Percentiles rank a stretch among this genome's conserved stretches.
These are phyloP conservation scores for Colletotrichum tabaci DNA, from an alignment of 2,329 filamentous ascomycete genomes.

Conservation along the genomic window DNA sequence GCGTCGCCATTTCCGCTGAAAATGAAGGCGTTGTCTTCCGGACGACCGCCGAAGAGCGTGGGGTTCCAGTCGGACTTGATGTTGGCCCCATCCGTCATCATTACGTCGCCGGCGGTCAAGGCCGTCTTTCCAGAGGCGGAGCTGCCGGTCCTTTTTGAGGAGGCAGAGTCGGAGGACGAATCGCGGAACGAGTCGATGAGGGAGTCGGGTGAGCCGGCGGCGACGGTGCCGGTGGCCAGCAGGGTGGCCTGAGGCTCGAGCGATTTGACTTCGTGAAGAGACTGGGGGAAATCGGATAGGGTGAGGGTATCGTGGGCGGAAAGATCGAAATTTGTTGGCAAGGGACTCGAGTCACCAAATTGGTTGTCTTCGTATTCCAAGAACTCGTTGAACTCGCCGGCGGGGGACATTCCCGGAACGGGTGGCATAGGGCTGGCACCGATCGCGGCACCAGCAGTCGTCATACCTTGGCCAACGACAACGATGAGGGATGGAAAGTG, in stretches of 20 bases:
- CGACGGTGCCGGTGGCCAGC: conserved; percentile 46
- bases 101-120: conserved; percentile 57
- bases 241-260: conserved; percentile 42
- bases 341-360: conserved; percentile 50
- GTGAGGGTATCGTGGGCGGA: conserved; percentile 55
- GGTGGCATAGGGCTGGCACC: conserved; percentile 57
- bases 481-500: conserved; percentile 23
- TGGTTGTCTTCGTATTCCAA: conserved; percentile 57
- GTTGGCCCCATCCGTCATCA: conserved; percentile 60
- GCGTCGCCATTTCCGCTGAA: conserved; percentile 50
- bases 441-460: conserved; percentile 45
- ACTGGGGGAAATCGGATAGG: conserved; percentile 50
- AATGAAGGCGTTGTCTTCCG: conserved; percentile 55
- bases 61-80: conserved; percentile 60
- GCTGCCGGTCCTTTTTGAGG: conserved; percentile 63
- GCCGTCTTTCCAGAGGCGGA: conserved; percentile 62
- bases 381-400: conserved; percentile 51
- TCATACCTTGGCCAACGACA: conserved; percentile 43
- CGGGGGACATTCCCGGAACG: conserved; percentile 54
- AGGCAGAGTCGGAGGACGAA: conserved; percentile 67
- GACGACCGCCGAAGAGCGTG: conserved; percentile 51
- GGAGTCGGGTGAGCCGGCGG: conserved; percentile 59
- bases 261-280: conserved; percentile 36
- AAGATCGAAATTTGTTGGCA: conserved; percentile 49
- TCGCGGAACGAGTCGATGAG: conserved; percentile 62